Evolutionary conservation across 2,329 filamentous ascomycete species (phyloP).

Genomic region (Anthostomella pinea): DNA sequence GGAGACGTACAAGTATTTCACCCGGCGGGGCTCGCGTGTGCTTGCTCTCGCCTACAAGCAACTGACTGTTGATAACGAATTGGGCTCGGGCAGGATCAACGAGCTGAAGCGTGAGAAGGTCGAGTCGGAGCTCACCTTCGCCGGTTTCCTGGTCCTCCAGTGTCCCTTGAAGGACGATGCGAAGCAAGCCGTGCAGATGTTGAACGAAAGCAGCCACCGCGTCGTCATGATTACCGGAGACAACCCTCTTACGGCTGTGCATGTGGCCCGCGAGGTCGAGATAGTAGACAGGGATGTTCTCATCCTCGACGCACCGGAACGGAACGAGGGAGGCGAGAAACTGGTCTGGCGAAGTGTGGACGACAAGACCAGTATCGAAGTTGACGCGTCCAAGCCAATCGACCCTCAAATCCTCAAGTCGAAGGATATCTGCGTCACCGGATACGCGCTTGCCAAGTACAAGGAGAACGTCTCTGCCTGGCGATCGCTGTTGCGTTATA

Average conservation of each 20-base stretch:
- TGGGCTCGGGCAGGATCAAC: conserved; percentile 83
- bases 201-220: conserved; percentile 97
- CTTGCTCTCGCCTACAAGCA: conserved; percentile 93
- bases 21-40: conserved; percentile 90
- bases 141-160: conserved; percentile 92
- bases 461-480: conserved; percentile 71
- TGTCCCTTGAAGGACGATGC: conserved; percentile 96
- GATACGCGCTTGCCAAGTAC: conserved; percentile 88
- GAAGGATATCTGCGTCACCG: conserved; percentile 94
- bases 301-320: conserved; percentile 91
- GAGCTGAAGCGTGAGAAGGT: conserved; percentile 91
- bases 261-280: conserved; percentile 92
- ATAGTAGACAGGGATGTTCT: conserved; percentile 95
- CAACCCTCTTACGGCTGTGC: conserved; percentile 92
- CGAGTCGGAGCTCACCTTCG: conserved; percentile 80
- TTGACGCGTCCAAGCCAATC: conserved; percentile 78
- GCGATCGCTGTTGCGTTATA: conserved; percentile 74
- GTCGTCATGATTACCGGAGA: conserved; percentile 99
- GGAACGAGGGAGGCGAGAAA: conserved; percentile 75
- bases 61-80: conserved; percentile 74
- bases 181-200: conserved; percentile 88
- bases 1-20: conserved; percentile 98
- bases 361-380: conserved; percentile 80
- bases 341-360: conserved; percentile 95
- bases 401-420: conserved; percentile 75